phyloP scores from a whole-genome alignment of 1,284 basidiomycete species.

The Fereydounia khargensis region DNA sequence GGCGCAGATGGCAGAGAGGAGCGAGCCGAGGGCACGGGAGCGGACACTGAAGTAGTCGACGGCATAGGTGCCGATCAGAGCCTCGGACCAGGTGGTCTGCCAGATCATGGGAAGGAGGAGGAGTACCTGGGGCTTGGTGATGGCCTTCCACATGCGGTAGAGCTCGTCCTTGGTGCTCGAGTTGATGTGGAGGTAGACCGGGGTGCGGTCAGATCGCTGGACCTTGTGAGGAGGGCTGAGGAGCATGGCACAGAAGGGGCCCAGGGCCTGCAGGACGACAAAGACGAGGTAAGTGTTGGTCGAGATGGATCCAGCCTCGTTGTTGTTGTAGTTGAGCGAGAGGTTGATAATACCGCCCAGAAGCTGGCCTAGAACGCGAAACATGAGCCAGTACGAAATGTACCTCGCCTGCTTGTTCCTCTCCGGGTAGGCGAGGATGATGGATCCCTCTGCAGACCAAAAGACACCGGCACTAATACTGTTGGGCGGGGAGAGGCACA shows the following conservation, averaged over 20 bases:
- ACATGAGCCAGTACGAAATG: conserved; percentile 57
- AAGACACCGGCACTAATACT: conserved; percentile 53
- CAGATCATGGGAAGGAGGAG: conserved; percentile 46
- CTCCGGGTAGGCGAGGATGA: conserved; percentile 53
- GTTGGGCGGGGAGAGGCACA: no score
- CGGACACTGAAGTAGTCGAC: conserved; percentile 45
- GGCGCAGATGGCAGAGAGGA: conserved; percentile 52
- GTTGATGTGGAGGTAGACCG: conserved; percentile 50
- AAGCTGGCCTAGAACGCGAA: conserved; percentile 50
- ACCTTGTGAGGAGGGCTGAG: conserved; percentile 56
- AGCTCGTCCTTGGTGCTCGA: conserved; percentile 39
- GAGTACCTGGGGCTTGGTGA: conserved; percentile 35
- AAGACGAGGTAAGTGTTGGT: conserved; percentile 58
- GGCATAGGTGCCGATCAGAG: conserved; percentile 52
- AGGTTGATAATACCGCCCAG: conserved; percentile 58
- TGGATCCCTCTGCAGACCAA: conserved; percentile 47
- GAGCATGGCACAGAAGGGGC: conserved; percentile 53
- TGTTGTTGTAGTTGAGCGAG: conserved; percentile 52
- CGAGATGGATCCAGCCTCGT: conserved; percentile 48
- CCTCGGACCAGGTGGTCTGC: conserved; percentile 45
- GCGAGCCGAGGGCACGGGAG: conserved; percentile 56
- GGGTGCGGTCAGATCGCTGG: conserved; percentile 54
- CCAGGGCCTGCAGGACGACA: conserved; percentile 56
- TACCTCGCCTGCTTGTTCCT: conserved; percentile 48
- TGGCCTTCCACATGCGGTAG: conserved; percentile 36